Evolutionary conservation across 768 basidiomycete species (phyloP).

Genomic region (Botryobasidium botryosum): DNA sequence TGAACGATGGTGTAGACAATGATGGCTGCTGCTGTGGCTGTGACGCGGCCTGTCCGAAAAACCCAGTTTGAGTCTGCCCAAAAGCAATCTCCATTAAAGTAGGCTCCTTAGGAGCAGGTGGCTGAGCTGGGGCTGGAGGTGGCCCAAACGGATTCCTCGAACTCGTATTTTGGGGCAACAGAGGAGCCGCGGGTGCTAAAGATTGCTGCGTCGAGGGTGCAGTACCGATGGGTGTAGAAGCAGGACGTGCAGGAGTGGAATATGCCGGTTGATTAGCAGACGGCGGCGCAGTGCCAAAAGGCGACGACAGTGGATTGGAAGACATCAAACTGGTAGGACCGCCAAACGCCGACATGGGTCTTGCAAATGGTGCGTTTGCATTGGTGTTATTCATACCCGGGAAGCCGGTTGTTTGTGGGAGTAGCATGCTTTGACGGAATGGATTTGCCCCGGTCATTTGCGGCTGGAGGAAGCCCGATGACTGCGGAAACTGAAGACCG

Average conservation of each 20-base stretch:
- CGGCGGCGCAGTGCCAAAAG: slow-evolving; percentile 2
- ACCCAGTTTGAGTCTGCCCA: slow-evolving; percentile 16
- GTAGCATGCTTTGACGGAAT: slow-evolving; percentile 64
- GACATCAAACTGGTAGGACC: neutral
- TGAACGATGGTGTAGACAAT: too few species aligned
- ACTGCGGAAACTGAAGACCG: slow-evolving; percentile 23
- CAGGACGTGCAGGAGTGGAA: too few species aligned
- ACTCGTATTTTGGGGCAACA: slow-evolving; percentile 81
- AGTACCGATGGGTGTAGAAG: slow-evolving; percentile 54
- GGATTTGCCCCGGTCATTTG: slow-evolving; percentile 46
- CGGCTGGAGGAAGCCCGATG: slow-evolving; percentile 24
- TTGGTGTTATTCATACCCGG: slow-evolving; percentile 19
- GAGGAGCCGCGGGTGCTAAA: too few species aligned
- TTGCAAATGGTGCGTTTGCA: slow-evolving; percentile 8
- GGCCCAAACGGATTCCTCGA: slow-evolving; percentile 90
- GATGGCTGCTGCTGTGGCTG: slow-evolving; percentile 6
- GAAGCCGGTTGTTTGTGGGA: slow-evolving; percentile 46
- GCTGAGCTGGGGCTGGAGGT: slow-evolving; percentile 39
- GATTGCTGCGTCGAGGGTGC: too few species aligned
- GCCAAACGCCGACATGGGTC: slow-evolving; percentile 15
- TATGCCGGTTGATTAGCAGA: too few species aligned
- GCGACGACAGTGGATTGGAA: neutral
- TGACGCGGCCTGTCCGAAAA: neutral
- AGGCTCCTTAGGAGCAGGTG: slow-evolving; percentile 40
- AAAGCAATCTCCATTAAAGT: slow-evolving; percentile 61